Evolutionary conservation across 495 filamentous ascomycete species (phyloP), one percentile per base, ranked within the genome.

Genomic region (Geopyxis carbonaria): DNA sequence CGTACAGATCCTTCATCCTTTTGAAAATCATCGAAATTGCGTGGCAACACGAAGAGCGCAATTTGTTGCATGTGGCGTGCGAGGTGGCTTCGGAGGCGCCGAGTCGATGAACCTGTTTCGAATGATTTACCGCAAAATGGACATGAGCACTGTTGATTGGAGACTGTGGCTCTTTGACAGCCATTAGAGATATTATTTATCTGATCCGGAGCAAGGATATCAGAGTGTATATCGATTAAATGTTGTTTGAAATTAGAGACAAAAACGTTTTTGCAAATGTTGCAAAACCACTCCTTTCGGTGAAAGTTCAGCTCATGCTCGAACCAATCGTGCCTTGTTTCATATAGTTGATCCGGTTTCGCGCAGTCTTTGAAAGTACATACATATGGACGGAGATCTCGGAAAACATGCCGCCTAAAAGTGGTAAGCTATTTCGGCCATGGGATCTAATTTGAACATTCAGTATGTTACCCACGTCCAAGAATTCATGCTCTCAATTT

Each of bases 21-120:
- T n/a, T n/a, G n/a, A n/a, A n/a, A n/a, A n/a, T n/a, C n/a, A n/a
- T n/a, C n/a, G n/a, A n/a, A n/a, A n/a, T n/a, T n/a, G n/a, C n/a
- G n/a, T n/a, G 27, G 27, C 15, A 30, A 30, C 11, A 25, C 22
- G 21, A 54, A 54, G 8, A 54, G 16, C 2, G 51, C 37, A 8
- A 54, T 36, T 28, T 54, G 51, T 27, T 54, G 48, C 48, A 54
- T 48, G 40, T 54, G 51, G 6, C 24, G 45, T 10, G 40, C 45
- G n/a, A 54, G 22, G 30, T 54, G 51, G 10, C 49, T 44, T 19
- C 33, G 34, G 11, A 54, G 37, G 4, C 14, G 37, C 7, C 7
- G 8, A 23, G 33, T 24, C 22, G n/a, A n/a, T n/a, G n/a, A n/a
- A n/a, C n/a, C n/a, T n/a, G n/a, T n/a, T n/a, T 2, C 4, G 34